phyloP scores from a whole-genome alignment of 176 grass and related monocot genomes.

The Bonia amplexicaulis region DNA sequence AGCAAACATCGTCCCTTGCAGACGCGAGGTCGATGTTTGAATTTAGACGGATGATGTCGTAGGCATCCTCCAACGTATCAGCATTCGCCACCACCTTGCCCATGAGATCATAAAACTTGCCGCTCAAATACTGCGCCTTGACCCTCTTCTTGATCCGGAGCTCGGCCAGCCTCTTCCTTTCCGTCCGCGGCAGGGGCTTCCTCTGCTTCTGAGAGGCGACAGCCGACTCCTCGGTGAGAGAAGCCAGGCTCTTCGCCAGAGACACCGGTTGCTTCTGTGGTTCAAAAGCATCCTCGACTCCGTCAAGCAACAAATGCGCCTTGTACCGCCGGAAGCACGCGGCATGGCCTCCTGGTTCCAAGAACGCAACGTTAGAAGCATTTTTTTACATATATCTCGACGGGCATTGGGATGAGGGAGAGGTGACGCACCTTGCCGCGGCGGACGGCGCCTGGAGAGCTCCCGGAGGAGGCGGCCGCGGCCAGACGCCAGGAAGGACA shows the following conservation, averaged over 20 bases:
- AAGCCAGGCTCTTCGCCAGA: constrained; percentile 80
- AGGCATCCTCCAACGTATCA: constrained; percentile 66
- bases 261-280: constrained; percentile 21
- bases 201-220: constrained; percentile 5
- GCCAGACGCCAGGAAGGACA: constrained; percentile 31
- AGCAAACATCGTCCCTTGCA: constrained; percentile 41
- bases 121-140: constrained; percentile 61
- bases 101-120: constrained; percentile 72
- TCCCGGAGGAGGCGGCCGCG: constrained; percentile 15
- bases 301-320: constrained; percentile 41
- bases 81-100: constrained; percentile 44
- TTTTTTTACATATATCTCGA: no score
- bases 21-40: constrained; percentile 57
- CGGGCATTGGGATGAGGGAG: not conserved
- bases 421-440: constrained; percentile 5
- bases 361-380: not conserved
- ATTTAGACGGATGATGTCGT: constrained; percentile 69
- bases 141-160: constrained; percentile 81
- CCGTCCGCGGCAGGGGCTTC: constrained; percentile 53
- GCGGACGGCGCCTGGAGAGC: not conserved
- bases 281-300: constrained; percentile 8
- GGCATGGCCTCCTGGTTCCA: not conserved
- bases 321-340: constrained; percentile 19
- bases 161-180: constrained; percentile 67
- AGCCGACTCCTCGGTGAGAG: constrained; percentile 56